Evolutionary conservation across 192 early-diverging fungal species (phyloP), one percentile per base, ranked within the genome.

Genomic region (Backusella sp.): DNA sequence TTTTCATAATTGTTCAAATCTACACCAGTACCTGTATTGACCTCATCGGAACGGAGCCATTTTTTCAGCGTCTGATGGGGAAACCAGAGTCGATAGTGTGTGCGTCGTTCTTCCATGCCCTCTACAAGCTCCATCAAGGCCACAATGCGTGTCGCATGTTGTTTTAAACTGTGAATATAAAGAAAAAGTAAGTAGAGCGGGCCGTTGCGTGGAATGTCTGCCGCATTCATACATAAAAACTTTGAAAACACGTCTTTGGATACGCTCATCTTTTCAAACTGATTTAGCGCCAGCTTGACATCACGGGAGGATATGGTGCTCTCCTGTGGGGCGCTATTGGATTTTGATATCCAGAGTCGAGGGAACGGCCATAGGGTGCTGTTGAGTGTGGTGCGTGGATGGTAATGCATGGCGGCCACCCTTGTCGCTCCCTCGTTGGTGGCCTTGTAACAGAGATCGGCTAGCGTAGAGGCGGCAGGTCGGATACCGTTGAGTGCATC

Each of bases 1-100:
- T 53, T 35, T 42, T 41, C 68, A 37, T 69, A 69, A 4, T 69
- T 69, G 1, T 69, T 42, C 1, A 41, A 15, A 36, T 46, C 71
- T 0, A 30, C 30, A 36, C 71, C 71, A 0, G 46, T 72, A 8
- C 19, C 52, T 15, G 71, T 53, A 72, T 44, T 26, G 19, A 44
- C 30, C 6, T 49, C 71, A 52, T 49, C 30, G 6, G 68, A 69
- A 1, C 39, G 42, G 3, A 76, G 30, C 74, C 74, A 76, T 69
- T 76, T 76, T 32, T 52, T 68, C 3, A 76, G 39, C 5, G 74
- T 68, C 28, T 68, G 67, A 26, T 76, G 66, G 0, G 74, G 74
- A 28, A 66, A 69, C 28, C 66, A 49, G 4, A 76, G 12, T 11
- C 30, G 42, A 2, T 23, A 32, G 0, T 49, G 30, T 23, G 32